phyloP scores from a whole-genome alignment of 1,139 yeast genomes.

The Scheffersomyces segobiensis region DNA sequence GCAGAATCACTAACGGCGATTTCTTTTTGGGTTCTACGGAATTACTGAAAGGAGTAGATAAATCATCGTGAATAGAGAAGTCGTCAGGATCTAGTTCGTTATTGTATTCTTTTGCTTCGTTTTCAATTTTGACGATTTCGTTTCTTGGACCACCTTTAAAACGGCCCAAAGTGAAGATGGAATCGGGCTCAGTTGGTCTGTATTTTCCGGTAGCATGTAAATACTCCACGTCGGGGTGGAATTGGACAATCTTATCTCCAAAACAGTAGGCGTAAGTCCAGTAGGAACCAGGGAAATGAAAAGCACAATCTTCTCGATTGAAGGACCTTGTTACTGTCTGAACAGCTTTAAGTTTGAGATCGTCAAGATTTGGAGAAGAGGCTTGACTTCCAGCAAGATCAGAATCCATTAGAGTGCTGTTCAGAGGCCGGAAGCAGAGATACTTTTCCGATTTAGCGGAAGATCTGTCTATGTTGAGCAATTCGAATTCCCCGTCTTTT shows the following conservation, averaged over 20 bases:
- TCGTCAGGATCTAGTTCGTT: conserved; percentile 14
- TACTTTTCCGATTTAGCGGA: conserved; percentile 3
- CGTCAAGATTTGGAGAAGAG: too few relatives aligned
- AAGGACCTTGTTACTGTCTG: conserved; percentile 21
- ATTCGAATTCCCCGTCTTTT: conserved; percentile 10
- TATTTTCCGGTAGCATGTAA: conserved; percentile 26
- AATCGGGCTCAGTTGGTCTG: conserved; percentile 37
- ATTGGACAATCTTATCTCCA: conserved; percentile 58
- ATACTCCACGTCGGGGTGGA: conserved; percentile 41
- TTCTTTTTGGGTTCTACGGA: conserved; percentile 8
- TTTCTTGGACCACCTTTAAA: conserved; percentile 27
- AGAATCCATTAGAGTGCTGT: not conserved
- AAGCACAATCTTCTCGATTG: conserved; percentile 29
- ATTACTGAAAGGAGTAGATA: conserved; percentile 15
- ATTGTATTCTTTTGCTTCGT: conserved; percentile 19
- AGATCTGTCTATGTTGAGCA: conserved; percentile 7
- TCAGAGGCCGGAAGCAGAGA: conserved; percentile 8
- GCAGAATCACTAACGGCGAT: conserved; percentile 44
- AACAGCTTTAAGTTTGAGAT: conserved; percentile 13
- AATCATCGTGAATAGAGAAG: conserved; percentile 22
- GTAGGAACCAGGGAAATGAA: conserved; percentile 47
- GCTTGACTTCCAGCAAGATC: too few relatives aligned
- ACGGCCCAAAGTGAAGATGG: conserved; percentile 48
- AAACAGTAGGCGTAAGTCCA: conserved; percentile 67
- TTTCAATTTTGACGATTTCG: conserved; percentile 17